These are phyloP conservation scores for Cetraspora pellucida DNA, from an alignment of 192 early-diverging fungal species.

Conservation along the genomic window DNA sequence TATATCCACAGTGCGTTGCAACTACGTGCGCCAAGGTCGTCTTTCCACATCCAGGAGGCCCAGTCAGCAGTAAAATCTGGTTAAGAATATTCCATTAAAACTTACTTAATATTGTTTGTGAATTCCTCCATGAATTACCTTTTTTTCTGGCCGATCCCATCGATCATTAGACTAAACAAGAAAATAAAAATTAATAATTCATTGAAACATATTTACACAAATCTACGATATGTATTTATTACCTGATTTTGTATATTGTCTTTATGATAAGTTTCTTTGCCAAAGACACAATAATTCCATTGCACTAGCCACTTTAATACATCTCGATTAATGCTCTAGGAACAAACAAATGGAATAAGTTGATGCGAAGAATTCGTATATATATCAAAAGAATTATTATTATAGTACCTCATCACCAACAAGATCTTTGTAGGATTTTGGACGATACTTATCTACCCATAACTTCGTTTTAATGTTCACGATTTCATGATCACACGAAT, in stretches of 20 bases:
- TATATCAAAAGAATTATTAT: background rate
- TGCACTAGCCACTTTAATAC: slow-evolving; percentile 93
- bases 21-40: slow-evolving; percentile 95
- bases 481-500: too few species aligned
- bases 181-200: background rate
- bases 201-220: background rate
- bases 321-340: slow-evolving; percentile 75
- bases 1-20: slow-evolving; percentile 88
- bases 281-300: slow-evolving; percentile 97
- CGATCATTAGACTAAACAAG: slow-evolving; percentile 45
- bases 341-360: background rate
- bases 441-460: slow-evolving; percentile 94
- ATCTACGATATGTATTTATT: background rate
- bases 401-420: slow-evolving; percentile 80
- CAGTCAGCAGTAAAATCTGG: slow-evolving; percentile 72
- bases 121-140: slow-evolving; percentile 39
- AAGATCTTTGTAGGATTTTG: slow-evolving; percentile 79
- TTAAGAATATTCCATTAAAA: slow-evolving; percentile 27
- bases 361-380: background rate
- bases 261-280: slow-evolving; percentile 25
- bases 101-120: background rate
- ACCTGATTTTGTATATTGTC: background rate
- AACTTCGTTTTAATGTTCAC: slow-evolving; percentile 31
- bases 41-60: slow-evolving; percentile 94
- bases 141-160: slow-evolving; percentile 60